Percentiles rank a stretch among this genome's conserved stretches.
These are phyloP conservation scores for Cordyceps militaris DNA, from an alignment of 2,329 filamentous ascomycete genomes.

Conservation along the genomic window DNA sequence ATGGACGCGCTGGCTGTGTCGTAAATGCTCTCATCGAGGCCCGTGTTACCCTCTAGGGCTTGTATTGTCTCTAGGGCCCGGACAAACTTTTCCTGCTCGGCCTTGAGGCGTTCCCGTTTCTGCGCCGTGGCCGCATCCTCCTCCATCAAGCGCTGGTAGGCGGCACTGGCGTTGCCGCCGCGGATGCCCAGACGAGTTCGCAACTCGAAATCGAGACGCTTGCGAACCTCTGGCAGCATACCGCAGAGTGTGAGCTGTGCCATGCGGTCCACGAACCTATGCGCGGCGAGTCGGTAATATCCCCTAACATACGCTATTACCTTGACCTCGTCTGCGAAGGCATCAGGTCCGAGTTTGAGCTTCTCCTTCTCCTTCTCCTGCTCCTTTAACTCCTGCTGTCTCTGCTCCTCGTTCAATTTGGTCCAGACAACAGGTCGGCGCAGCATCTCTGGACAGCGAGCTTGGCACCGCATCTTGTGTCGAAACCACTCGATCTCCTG, in stretches of 20 bases:
- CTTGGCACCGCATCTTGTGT: slow-evolving; percentile 42
- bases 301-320: slow-evolving; percentile 57
- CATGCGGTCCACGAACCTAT: slow-evolving; percentile 54
- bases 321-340: slow-evolving; percentile 51
- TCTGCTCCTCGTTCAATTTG: slow-evolving; percentile 42
- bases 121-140: slow-evolving; percentile 39
- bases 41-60: slow-evolving; percentile 31
- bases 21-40: slow-evolving; percentile 16
- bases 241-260: slow-evolving; percentile 41
- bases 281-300: slow-evolving; percentile 62
- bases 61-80: slow-evolving; percentile 40
- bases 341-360: slow-evolving; percentile 47
- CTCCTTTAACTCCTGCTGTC: slow-evolving; percentile 34
- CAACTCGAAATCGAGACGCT: slow-evolving; percentile 34
- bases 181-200: slow-evolving; percentile 37
- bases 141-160: slow-evolving; percentile 40
- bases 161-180: slow-evolving; percentile 20
- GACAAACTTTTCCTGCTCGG: slow-evolving; percentile 39
- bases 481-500: slow-evolving; percentile 40
- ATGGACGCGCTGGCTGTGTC: slow-evolving; percentile 4
- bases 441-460: slow-evolving; percentile 25
- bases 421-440: slow-evolving; percentile 33
- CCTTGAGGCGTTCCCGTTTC: slow-evolving; percentile 34
- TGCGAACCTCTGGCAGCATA: slow-evolving; percentile 39
- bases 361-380: slow-evolving; percentile 38